Conservation (phyloP, 768 basidiomycete genomes). For the Termitomyces sp. region DNA sequence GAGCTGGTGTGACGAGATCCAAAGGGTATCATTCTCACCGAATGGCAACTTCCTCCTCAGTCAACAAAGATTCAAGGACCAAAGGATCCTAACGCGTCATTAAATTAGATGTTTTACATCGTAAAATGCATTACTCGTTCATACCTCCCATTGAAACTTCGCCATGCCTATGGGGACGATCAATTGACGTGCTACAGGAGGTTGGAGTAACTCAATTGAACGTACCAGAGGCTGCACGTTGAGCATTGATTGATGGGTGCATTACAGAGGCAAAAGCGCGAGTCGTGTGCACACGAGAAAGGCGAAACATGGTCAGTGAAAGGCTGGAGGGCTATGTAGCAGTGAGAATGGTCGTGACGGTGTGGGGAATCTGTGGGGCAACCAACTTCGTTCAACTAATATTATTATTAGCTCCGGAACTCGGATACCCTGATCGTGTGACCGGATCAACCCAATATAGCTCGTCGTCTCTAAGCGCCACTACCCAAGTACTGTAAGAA, state of each 20-base stretch:
- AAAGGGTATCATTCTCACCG: conserved; percentile 49
- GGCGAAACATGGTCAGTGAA: conserved; percentile 7
- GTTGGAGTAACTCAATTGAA: not conserved
- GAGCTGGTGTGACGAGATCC: conserved; percentile 1
- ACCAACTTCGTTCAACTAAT: too few relatives aligned
- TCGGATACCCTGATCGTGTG: not conserved
- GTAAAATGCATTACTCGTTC: not conserved
- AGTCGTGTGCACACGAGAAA: conserved; percentile 3
- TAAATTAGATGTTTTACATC: not conserved
- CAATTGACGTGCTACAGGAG: not conserved
- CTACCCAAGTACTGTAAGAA: too few relatives aligned
- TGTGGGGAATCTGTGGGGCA: not conserved
- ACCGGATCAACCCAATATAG: conserved; percentile 2
- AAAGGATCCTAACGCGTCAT: conserved; percentile 67
- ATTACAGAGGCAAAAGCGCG: not conserved
- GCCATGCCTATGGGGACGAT: conserved; percentile 26
- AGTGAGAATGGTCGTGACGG: not conserved
- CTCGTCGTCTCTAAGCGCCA: too few relatives aligned
- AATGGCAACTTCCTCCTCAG: conserved; percentile 88
- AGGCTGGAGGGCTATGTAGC: not conserved
- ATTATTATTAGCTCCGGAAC: not conserved
- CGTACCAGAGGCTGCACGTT: conserved; percentile 27
- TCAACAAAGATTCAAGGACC: conserved; percentile 71
- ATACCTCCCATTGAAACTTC: conserved; percentile 45
- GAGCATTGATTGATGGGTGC: not conserved